These are phyloP conservation scores for Arthroderma sp. DNA, from an alignment of 2,329 filamentous ascomycete species.

Conservation along the genomic window DNA sequence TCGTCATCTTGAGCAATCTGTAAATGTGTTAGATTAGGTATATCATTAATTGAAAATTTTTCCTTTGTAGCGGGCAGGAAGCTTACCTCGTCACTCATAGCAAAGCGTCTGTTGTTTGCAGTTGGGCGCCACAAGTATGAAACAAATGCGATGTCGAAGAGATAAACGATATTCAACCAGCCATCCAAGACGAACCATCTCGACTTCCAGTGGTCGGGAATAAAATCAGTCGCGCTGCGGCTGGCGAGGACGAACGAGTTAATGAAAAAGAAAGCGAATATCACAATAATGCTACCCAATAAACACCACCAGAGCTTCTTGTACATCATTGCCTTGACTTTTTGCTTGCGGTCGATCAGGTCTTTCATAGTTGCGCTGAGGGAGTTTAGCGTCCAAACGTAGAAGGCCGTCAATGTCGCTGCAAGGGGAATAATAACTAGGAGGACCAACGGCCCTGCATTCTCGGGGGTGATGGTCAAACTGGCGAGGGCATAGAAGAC, in stretches of 20 bases:
- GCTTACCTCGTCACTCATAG: conserved; percentile 87
- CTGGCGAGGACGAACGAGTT: conserved; percentile 93
- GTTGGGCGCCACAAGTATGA: conserved; percentile 95
- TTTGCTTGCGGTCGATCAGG: conserved; percentile 84
- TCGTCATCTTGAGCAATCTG: conserved; percentile 94
- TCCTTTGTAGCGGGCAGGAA: neutral
- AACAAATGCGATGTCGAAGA: conserved; percentile 83
- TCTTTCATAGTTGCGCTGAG: conserved; percentile 93
- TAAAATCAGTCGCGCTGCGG: conserved; percentile 70
- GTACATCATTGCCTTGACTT: conserved; percentile 90
- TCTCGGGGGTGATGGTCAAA: conserved; percentile 76
- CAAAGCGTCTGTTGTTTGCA: conserved; percentile 90
- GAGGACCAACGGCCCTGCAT: conserved; percentile 76
- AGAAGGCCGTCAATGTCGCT: conserved; percentile 86
- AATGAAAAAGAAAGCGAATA: conserved; percentile 97
- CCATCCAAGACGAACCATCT: conserved; percentile 96
- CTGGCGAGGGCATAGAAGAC: conserved; percentile 86
- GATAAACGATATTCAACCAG: conserved; percentile 93
- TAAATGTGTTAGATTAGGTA: conserved; percentile 19
- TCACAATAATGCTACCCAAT: conserved; percentile 77
- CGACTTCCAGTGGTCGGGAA: conserved; percentile 93
- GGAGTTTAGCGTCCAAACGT: conserved; percentile 96
- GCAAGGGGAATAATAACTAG: conserved; percentile 88
- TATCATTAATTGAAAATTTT: too few species aligned
- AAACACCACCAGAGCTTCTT: conserved; percentile 99